A percentile compares a stretch with the other conserved stretches of the same genome.
Conservation (phyloP, 2,329 filamentous ascomycete species). For the Exophiala phaeomuriformis region DNA sequence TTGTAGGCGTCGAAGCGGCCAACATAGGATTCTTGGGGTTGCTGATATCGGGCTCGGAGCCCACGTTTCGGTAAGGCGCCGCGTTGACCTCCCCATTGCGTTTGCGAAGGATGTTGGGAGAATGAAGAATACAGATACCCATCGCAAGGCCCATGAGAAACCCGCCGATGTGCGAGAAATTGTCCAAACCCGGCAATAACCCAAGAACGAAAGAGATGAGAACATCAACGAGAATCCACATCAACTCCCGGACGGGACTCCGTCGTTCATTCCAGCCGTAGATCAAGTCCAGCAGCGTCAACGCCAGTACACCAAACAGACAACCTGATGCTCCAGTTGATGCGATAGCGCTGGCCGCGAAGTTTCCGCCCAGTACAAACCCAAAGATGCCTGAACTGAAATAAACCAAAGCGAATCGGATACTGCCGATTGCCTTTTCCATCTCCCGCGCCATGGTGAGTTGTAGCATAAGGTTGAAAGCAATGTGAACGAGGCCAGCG, state of each 20-base stretch:
- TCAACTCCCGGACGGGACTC: constrained; percentile 72
- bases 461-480: constrained; percentile 89
- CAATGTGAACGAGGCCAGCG: constrained; percentile 87
- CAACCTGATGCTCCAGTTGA: constrained; percentile 85
- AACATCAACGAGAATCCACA: constrained; percentile 79
- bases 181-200: constrained; percentile 85
- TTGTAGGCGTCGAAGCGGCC: constrained; percentile 30
- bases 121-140: constrained; percentile 80
- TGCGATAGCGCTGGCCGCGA: constrained; percentile 69
- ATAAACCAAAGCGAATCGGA: constrained; percentile 86
- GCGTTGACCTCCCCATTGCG: constrained; percentile 53
- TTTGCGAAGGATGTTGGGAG: constrained; percentile 69
- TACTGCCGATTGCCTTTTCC: constrained; percentile 78
- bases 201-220: constrained; percentile 86
- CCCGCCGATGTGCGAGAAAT: constrained; percentile 94
- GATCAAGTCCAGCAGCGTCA: constrained; percentile 79
- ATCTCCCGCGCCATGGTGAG: constrained; percentile 86
- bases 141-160: constrained; percentile 87
- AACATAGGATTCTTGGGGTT: constrained; percentile 16
- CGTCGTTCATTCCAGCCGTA: constrained; percentile 83
- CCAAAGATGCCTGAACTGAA: constrained; percentile 89
- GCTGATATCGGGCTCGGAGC: constrained; percentile 18
- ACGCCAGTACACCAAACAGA: constrained; percentile 84
- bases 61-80: constrained; percentile 20
- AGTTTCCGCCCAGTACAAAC: constrained; percentile 91